Evolutionary conservation across 108 stramenopile species (phyloP), one percentile per base, ranked within the genome.

Genomic region (Fistulifera pelliculosa): DNA sequence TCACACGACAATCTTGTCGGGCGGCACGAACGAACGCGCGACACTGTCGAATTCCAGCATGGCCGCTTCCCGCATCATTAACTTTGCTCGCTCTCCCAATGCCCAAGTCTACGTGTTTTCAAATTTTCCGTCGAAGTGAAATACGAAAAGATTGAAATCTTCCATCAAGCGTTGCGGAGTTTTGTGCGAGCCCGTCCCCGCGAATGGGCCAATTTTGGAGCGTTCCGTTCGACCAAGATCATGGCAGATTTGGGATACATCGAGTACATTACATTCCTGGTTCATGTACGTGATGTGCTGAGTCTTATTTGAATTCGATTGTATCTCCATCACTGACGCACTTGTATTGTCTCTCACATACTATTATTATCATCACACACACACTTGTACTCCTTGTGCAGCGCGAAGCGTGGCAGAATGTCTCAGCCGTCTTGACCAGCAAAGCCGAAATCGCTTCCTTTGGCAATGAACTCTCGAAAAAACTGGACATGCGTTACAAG

Each of bases 1-100:
- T 48, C 43, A 69, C n/a, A 85, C 84, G 7, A 83, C 77, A 28
- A 64, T 70, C 2, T 7, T 64, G 23, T 79, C 41, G 52, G 73
- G 69, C 5, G 61, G 62, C 23, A 76, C 88, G 4, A 78, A 76
- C 38, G 87, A 89, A 68, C 54, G 62, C 0, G 80, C 79, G 22
- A 80, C 83, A 0, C 56, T 70, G 22, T 68, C 80, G n/a, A 89
- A 89, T 59, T 77, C 81, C 25, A 53, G 70, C 5, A 41, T 89
- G 1, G 80, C 87, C 7, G 41, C 56, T n/a, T 60, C 64, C 10
- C 45, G 87, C 27, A 85, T 89, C 53, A 77, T 89, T 55, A 89
- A 89, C 47, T 73, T 66, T 18, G 72, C 76, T 17, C 65, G 83
- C 60, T 83, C 81, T 17, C 78, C 79, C 7, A 68, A 77, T 45